These are phyloP conservation scores for Saxispiralis lemnorum DNA, from an alignment of 495 filamentous ascomycete species.

Conservation along the genomic window DNA sequence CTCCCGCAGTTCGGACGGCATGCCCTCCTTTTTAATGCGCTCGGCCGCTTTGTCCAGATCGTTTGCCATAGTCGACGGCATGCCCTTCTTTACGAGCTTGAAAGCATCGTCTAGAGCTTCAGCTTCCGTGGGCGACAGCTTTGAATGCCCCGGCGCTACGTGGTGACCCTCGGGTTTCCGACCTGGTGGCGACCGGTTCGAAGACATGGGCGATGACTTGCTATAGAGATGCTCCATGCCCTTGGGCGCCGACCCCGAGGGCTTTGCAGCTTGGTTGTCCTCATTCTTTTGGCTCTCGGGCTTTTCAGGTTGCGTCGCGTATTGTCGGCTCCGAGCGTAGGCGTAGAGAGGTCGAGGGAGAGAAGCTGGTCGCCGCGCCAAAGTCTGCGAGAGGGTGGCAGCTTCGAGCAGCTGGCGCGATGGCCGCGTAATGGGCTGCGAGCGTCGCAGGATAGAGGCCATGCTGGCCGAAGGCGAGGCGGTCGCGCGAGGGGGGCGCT, in stretches of 20 bases:
- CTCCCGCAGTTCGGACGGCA: slow-evolving; percentile 33
- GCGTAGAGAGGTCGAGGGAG: slow-evolving; percentile 23
- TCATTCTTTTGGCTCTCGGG: slow-evolving; percentile 21
- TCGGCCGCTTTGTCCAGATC: slow-evolving; percentile 27
- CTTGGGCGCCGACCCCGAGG: slow-evolving; percentile 25
- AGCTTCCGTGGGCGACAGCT: slow-evolving; percentile 25
- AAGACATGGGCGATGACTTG: slow-evolving; percentile 26
- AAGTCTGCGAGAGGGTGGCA: slow-evolving; percentile 9
- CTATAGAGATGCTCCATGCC: slow-evolving; percentile 29
- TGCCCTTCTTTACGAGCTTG: slow-evolving; percentile 28
- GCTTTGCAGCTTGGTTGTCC: slow-evolving; percentile 18
- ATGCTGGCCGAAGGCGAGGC: slow-evolving; percentile 1
- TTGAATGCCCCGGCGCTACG: slow-evolving; percentile 5
- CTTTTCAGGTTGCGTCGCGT: slow-evolving; percentile 35
- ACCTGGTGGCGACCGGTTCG: slow-evolving; percentile 16
- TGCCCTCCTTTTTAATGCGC: slow-evolving; percentile 33
- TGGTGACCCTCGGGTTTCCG: neutral
- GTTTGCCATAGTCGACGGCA: slow-evolving; percentile 29
- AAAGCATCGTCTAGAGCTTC: slow-evolving; percentile 28
- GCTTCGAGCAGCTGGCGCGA: slow-evolving; percentile 14
- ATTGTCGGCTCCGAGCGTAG: slow-evolving; percentile 34
- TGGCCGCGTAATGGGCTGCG: slow-evolving; percentile 9
- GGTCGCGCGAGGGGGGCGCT: too few species aligned
- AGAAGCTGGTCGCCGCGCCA: slow-evolving; percentile 20
- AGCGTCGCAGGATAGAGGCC: slow-evolving; percentile 11